These are phyloP conservation scores for Flaveria floridana DNA, from an alignment of 140 eudicot genomes.

Conservation along the genomic window DNA sequence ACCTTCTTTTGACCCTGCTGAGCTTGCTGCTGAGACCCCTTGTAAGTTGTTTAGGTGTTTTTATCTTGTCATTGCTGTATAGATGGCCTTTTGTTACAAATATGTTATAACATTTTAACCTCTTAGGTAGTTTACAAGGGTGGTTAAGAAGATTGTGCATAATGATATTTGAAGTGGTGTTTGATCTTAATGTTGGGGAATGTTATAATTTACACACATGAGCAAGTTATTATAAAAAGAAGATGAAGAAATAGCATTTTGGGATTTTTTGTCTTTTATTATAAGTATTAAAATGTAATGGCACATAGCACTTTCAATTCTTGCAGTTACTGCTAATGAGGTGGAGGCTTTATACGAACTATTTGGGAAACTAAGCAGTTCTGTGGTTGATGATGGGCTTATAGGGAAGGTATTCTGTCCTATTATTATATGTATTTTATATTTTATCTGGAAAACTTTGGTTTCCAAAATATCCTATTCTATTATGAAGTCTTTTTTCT, in stretches of 20 bases:
- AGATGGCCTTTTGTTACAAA: not conserved
- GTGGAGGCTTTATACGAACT: conserved; percentile 63
- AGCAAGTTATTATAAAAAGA: not conserved
- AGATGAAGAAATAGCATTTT: not conserved
- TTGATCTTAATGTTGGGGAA: not conserved
- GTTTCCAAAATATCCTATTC: too few species aligned
- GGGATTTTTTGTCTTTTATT: not conserved
- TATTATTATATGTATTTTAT: not conserved
- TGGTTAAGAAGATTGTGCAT: conserved; percentile 8
- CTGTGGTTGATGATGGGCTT: conserved; percentile 59
- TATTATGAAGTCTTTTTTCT: too few species aligned
- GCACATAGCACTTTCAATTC: not conserved
- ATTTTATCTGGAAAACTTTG: too few species aligned
- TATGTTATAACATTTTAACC: not conserved
- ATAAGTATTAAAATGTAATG: not conserved
- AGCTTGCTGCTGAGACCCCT: conserved; percentile 40
- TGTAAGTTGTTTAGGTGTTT: conserved; percentile 31
- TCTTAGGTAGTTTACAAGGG: conserved; percentile 9
- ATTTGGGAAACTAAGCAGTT: conserved; percentile 60
- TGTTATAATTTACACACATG: not conserved
- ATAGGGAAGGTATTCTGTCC: conserved; percentile 64
- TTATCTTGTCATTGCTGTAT: conserved; percentile 22
- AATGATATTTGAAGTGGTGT: not conserved
- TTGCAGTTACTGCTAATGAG: conserved; percentile 74
- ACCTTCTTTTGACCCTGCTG: conserved; percentile 34